These are phyloP conservation scores for Paracoccidioides lutzii DNA, from an alignment of 2,329 filamentous ascomycete genomes.

Conservation along the genomic window DNA sequence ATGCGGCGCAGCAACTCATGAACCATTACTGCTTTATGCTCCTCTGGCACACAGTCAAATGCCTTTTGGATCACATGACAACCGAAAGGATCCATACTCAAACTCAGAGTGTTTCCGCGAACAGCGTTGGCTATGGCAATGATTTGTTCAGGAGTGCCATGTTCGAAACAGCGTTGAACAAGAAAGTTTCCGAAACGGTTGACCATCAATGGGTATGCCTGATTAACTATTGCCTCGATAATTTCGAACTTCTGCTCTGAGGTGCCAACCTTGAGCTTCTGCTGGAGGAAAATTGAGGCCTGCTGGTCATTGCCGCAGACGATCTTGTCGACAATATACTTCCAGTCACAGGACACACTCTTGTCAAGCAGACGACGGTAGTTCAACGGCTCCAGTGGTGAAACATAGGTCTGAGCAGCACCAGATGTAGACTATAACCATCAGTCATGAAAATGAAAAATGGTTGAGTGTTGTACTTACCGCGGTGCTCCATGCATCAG, in stretches of 20 bases:
- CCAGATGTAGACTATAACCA: constrained; percentile 34
- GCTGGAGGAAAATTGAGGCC: constrained; percentile 95
- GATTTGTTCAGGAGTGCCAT: constrained; percentile 87
- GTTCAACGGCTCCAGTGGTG: constrained; percentile 83
- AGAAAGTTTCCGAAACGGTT: constrained; percentile 98
- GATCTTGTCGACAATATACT: constrained; percentile 98
- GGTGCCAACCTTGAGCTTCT: constrained; percentile 95
- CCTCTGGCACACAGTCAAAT: constrained; percentile 92
- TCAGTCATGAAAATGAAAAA: constrained; percentile 10
- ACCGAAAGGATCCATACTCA: constrained; percentile 98
- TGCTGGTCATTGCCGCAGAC: constrained; percentile 99
- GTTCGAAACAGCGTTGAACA: constrained; percentile 96
- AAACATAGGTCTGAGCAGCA: constrained; percentile 64
- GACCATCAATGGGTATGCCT: constrained; percentile 92
- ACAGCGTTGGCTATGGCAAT: constrained; percentile 90
- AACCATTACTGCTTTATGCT: constrained; percentile 98
- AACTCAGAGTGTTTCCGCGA: constrained; percentile 78
- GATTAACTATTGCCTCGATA: constrained; percentile 86
- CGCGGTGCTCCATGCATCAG: constrained; percentile 31
- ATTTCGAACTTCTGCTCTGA: constrained; percentile 95
- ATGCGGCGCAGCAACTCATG: constrained; percentile 89
- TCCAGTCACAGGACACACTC: constrained; percentile 97
- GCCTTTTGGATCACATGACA: constrained; percentile 98
- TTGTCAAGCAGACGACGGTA: constrained; percentile 90
- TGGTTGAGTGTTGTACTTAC: constrained; percentile 34